Conservation (phyloP, 2,329 filamentous ascomycete species). For the Coleophoma crateriformis region DNA sequence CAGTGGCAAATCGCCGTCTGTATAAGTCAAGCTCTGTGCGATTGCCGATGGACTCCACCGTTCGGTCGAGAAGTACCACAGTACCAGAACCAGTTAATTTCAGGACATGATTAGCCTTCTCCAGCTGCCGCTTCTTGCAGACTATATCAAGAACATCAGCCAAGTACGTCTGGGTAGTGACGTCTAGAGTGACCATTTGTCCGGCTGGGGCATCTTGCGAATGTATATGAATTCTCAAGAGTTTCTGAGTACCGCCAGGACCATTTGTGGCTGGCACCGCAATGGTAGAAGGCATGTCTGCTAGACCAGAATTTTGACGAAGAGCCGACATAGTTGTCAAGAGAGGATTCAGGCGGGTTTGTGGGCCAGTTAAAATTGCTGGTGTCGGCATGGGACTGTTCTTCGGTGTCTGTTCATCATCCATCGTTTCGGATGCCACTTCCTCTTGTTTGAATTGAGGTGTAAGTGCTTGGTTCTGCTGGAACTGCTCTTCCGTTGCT, state of each 20-base stretch:
- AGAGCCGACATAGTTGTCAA: constrained; percentile 50
- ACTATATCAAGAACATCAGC: constrained; percentile 76
- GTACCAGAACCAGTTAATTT: constrained; percentile 71
- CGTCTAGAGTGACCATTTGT: constrained; percentile 68
- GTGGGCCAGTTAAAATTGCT: constrained; percentile 27
- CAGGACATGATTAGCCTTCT: constrained; percentile 74
- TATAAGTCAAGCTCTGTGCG: constrained; percentile 71
- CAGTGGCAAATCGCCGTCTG: constrained; percentile 68
- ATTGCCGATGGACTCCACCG: constrained; percentile 72
- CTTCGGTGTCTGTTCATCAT: constrained; percentile 36
- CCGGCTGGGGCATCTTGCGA: constrained; percentile 65
- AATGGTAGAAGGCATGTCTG: constrained; percentile 47
- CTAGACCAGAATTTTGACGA: constrained; percentile 45
- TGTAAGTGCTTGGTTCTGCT: constrained; percentile 63
- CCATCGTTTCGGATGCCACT: constrained; percentile 28
- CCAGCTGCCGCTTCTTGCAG: constrained; percentile 71
- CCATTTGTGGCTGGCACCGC: constrained; percentile 29
- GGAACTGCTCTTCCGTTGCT: constrained; percentile 62
- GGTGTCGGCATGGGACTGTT: constrained; percentile 18
- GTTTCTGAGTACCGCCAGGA: constrained; percentile 60
- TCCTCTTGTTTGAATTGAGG: constrained; percentile 59
- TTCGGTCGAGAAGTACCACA: constrained; percentile 70
- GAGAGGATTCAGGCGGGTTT: constrained; percentile 47
- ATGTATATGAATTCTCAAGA: constrained; percentile 66
- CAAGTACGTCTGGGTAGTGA: constrained; percentile 78